Evolutionary conservation across 768 basidiomycete species (phyloP).

Genomic region (Suillus subluteus): DNA sequence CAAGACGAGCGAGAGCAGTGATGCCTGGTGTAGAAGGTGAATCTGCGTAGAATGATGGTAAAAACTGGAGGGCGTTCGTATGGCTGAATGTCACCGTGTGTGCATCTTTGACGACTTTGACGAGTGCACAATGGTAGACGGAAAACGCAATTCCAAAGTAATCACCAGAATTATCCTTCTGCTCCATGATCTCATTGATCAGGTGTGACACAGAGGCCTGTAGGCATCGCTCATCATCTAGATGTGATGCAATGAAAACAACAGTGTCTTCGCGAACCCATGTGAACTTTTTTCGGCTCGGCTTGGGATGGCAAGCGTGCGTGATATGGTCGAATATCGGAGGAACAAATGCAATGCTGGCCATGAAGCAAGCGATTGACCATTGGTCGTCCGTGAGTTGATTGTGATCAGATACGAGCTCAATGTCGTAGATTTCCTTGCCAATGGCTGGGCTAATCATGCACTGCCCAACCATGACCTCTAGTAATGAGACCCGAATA

Average conservation of each 20-base stretch:
- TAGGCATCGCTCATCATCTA: conserved; percentile 6
- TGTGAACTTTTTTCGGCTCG: background rate
- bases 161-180: background rate
- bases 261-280: conserved; percentile 10
- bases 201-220: conserved; percentile 5
- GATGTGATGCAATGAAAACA: conserved; percentile 2
- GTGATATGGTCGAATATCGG: background rate
- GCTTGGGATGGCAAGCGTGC: background rate
- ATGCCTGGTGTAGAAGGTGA: conserved; percentile 10
- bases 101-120: conserved; percentile 2
- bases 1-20: conserved; percentile 10
- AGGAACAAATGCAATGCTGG: background rate
- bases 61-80: background rate
- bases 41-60: conserved; percentile 3
- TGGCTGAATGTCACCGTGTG: conserved; percentile 2
- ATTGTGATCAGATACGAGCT: background rate
- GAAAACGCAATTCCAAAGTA: conserved; percentile 5
- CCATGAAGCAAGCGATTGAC: background rate
- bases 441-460: background rate
- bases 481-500: background rate
- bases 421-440: background rate
- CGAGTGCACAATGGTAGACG: conserved; percentile 6
- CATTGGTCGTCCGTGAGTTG: background rate
- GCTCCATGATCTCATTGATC: background rate
- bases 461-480: background rate